Percentiles rank a stretch among this genome's conserved stretches.
phyloP scores from a whole-genome alignment of 2,329 filamentous ascomycete species.

The Exophiala sp. region DNA sequence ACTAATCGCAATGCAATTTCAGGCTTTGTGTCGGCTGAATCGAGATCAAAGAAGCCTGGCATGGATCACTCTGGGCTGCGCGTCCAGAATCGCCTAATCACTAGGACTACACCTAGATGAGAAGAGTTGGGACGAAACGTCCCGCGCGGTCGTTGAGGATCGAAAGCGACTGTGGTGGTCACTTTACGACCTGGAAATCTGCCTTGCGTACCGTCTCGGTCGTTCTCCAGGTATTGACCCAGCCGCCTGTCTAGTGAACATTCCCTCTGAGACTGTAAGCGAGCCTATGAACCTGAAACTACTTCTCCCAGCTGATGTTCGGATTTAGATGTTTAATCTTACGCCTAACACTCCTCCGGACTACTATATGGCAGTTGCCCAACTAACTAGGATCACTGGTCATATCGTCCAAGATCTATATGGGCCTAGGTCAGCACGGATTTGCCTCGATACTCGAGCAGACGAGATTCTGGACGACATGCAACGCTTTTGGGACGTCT shows the following conservation, averaged over 20 bases:
- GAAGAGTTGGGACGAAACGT: background rate
- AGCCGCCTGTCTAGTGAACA: background rate
- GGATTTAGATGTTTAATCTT: background rate
- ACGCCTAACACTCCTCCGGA: background rate
- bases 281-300: background rate
- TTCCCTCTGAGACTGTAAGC: background rate
- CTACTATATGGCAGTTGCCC: background rate
- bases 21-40: background rate
- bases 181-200: background rate
- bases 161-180: background rate
- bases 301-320: background rate
- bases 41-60: background rate
- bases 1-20: background rate
- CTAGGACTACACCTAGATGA: background rate
- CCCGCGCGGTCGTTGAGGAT: background rate
- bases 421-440: background rate
- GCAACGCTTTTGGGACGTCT: background rate
- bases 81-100: background rate
- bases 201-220: background rate
- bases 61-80: background rate
- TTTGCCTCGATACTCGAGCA: background rate
- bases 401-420: background rate
- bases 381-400: background rate
- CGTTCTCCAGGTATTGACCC: background rate
- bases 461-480: background rate